Conservation (phyloP, 805 yeast species). For the Wickerhamomyces chaumierensis region DNA sequence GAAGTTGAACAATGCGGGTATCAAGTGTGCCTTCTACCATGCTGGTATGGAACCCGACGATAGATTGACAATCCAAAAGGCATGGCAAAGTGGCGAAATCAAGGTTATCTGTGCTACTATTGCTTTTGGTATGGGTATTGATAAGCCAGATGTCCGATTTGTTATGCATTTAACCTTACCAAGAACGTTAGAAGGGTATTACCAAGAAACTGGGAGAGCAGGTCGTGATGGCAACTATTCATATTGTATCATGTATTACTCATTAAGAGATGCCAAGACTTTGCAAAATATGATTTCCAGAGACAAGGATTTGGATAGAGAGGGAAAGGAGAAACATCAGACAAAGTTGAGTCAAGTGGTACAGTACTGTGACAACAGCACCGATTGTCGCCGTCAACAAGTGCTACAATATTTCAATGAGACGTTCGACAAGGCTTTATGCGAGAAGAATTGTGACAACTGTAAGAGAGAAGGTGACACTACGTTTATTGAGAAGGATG, state of each 20-base stretch:
- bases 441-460: conserved; percentile 76
- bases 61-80: conserved; percentile 55
- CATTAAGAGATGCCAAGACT: conserved; percentile 67
- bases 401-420: conserved; percentile 90
- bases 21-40: conserved; percentile 72
- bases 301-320: conserved; percentile 55
- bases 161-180: conserved; percentile 87
- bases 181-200: conserved; percentile 86
- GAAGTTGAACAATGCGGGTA: conserved; percentile 44
- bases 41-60: conserved; percentile 88
- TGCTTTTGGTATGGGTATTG: conserved; percentile 99
- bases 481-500: conserved; percentile 46
- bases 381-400: conserved; percentile 84
- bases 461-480: conserved; percentile 41
- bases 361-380: conserved; percentile 81
- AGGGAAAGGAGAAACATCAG: conserved; percentile 65
- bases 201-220: conserved; percentile 97
- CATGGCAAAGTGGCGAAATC: conserved; percentile 67
- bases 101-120: conserved; percentile 92
- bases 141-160: conserved; percentile 88
- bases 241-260: conserved; percentile 74
- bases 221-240: conserved; percentile 88
- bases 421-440: conserved; percentile 50
- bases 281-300: conserved; percentile 67
- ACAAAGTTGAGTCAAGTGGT: conserved; percentile 72